Percentiles rank a stretch among this genome's conserved stretches.
phyloP scores from a whole-genome alignment of 2,329 filamentous ascomycete species.

The Mariannaea elegans region DNA sequence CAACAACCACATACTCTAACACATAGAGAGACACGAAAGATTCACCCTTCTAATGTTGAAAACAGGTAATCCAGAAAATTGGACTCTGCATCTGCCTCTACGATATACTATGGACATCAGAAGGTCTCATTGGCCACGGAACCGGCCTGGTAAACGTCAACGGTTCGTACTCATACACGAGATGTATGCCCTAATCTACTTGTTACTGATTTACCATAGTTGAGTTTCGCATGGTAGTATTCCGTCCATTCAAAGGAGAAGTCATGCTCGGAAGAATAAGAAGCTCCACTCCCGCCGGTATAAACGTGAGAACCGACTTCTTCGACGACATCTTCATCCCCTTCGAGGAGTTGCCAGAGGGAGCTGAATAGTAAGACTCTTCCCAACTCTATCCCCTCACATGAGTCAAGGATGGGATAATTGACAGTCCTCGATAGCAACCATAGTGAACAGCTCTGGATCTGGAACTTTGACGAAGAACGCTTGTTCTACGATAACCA shows the following conservation, averaged over 20 bases:
- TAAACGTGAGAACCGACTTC: conserved; percentile 86
- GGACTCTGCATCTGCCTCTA: conserved; percentile 94
- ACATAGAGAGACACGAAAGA: neutral
- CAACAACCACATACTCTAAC: neutral
- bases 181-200: neutral
- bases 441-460: conserved; percentile 80
- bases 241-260: conserved; percentile 95
- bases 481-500: conserved; percentile 88
- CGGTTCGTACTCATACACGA: conserved; percentile 59
- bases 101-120: conserved; percentile 87
- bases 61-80: conserved; percentile 86
- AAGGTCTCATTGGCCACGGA: conserved; percentile 93
- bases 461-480: conserved; percentile 80
- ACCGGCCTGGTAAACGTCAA: conserved; percentile 95
- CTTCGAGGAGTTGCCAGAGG: conserved; percentile 76
- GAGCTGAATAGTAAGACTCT: conserved; percentile 72
- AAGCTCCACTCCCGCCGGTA: conserved; percentile 74
- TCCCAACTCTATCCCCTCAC: conserved; percentile 1
- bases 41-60: neutral
- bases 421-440: conserved; percentile 59
- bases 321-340: conserved; percentile 92
- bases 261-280: conserved; percentile 88
- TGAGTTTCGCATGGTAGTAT: conserved; percentile 92
- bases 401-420: too few species aligned
- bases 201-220: conserved; percentile 59